Base-by-base conservation (phyloP, 108 stramenopile genomes). In the Cyclotella kingstonii region DNA sequence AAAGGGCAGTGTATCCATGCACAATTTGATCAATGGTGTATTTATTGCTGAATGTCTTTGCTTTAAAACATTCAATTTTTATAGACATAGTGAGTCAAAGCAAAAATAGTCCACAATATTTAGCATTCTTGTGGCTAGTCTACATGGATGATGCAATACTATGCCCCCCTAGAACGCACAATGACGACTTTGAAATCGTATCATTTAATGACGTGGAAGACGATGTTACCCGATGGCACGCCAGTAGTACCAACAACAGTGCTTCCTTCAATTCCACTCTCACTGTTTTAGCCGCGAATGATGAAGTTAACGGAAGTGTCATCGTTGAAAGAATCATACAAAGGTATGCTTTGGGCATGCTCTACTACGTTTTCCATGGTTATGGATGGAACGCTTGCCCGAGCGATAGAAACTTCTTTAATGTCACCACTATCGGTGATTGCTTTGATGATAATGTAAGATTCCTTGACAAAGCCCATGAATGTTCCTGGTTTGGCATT, bases 401-500 rank as follows among this genome's bases (percentile, higher is more conserved):
- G 18, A 63, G 68, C 12, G 30, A 22, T 31, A 26, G 33, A 10
- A 56, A 62, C 60, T 21, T 64, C 25, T 57, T 56, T 23, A n/a
- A 50, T 5, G 1, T 26, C 8, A 39, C 25, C 14, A 62, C 19
- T 39, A 3, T 30, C 19, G 33, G 48, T 7, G 28, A 41, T 25
- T 52, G 51, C 31, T n/a, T 42, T 18, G 40, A 63, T 43, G 48
- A 38, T 7, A 18, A 51, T 30, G 29, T 62, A 21, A 70, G 76
- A 9, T 83, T 76, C 44, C 50, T 85, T 44, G 51, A 55, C 38
- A 65, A 23, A 14, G 10, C 45, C 1, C 66, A 81, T 46, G 81
- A 85, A 58, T 85, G 84, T 42, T 51, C 50, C 27, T 85, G 84
- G 84, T 82, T 51, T 62, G 84, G 84, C 18, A 44, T 81, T 23